Evolutionary conservation across 2,329 filamentous ascomycete genomes (phyloP).

Genomic region (Paraconiothyrium brasiliense): DNA sequence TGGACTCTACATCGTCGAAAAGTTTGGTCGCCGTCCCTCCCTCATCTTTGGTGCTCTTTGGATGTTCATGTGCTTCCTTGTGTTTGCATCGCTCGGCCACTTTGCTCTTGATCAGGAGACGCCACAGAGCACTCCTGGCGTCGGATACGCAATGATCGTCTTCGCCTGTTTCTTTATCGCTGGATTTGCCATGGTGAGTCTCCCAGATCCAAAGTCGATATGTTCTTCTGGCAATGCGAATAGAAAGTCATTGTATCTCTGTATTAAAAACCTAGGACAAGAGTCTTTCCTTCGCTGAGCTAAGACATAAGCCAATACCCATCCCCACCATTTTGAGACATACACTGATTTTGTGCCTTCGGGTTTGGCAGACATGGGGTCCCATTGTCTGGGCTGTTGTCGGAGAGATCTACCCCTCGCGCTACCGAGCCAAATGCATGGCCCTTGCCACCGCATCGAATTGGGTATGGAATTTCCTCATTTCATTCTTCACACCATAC

Average conservation of each 20-base stretch:
- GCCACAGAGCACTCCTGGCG: slow-evolving; percentile 48
- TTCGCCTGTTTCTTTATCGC: slow-evolving; percentile 75
- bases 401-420: slow-evolving; percentile 71
- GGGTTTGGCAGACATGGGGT: slow-evolving; percentile 64
- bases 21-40: slow-evolving; percentile 56
- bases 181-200: slow-evolving; percentile 64
- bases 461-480: slow-evolving; percentile 56
- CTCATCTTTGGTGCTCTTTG: slow-evolving; percentile 57
- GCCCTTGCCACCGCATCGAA: slow-evolving; percentile 56
- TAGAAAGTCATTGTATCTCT: too few species aligned
- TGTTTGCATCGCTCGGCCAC: slow-evolving; percentile 59
- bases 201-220: too few species aligned
- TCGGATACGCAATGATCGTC: slow-evolving; percentile 70
- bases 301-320: too few species aligned
- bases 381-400: slow-evolving; percentile 76
- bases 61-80: slow-evolving; percentile 68
- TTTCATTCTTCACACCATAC: slow-evolving; percentile 80
- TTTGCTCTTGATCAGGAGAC: slow-evolving; percentile 50
- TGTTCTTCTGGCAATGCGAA: too few species aligned
- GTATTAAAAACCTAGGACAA: too few species aligned
- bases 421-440: slow-evolving; percentile 58
- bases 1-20: slow-evolving; percentile 59
- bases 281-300: too few species aligned
- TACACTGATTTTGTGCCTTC: too few species aligned
- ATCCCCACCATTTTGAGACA: too few species aligned